These are phyloP conservation scores for Phytophthora pistaciae DNA, from an alignment of 352 stramenopile genomes.

Conservation along the genomic window DNA sequence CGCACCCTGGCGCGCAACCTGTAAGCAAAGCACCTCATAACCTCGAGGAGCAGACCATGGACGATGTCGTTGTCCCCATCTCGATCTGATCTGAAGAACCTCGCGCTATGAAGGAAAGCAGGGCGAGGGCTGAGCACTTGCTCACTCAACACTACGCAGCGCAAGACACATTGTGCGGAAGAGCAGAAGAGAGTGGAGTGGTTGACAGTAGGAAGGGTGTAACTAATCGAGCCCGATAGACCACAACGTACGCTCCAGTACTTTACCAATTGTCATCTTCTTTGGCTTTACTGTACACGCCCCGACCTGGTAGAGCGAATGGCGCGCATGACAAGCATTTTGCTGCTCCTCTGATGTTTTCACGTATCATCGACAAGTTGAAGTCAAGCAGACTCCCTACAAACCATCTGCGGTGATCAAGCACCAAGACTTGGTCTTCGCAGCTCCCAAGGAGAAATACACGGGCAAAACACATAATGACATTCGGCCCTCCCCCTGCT, in stretches of 20 bases:
- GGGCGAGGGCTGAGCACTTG: conserved; percentile 28
- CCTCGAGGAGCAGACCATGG: conserved; percentile 21
- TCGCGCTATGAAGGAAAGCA: conserved; percentile 42
- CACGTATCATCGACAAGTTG: background rate
- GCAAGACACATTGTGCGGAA: conserved; percentile 28
- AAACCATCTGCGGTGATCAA: background rate
- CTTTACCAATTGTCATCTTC: conserved; percentile 3
- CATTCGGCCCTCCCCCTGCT: conserved; percentile 19
- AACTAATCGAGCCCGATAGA: conserved; percentile 48
- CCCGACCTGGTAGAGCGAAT: no score
- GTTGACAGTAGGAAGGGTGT: conserved; percentile 41
- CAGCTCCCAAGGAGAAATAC: background rate
- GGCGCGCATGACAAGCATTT: background rate
- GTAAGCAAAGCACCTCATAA: conserved; percentile 49
- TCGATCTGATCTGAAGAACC: conserved; percentile 37
- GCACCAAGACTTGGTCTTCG: background rate
- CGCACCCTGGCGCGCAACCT: conserved; percentile 81
- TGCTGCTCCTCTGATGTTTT: background rate
- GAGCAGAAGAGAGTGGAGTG: conserved; percentile 34
- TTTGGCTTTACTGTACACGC: background rate
- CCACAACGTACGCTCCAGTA: conserved; percentile 22
- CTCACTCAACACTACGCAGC: conserved; percentile 29
- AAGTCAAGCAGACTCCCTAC: conserved; percentile 9
- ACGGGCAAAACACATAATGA: conserved; percentile 26
- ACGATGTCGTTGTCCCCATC: conserved; percentile 22